These are phyloP conservation scores for Begonia masoniana DNA, from an alignment of 306 rosid species.

Conservation along the genomic window DNA sequence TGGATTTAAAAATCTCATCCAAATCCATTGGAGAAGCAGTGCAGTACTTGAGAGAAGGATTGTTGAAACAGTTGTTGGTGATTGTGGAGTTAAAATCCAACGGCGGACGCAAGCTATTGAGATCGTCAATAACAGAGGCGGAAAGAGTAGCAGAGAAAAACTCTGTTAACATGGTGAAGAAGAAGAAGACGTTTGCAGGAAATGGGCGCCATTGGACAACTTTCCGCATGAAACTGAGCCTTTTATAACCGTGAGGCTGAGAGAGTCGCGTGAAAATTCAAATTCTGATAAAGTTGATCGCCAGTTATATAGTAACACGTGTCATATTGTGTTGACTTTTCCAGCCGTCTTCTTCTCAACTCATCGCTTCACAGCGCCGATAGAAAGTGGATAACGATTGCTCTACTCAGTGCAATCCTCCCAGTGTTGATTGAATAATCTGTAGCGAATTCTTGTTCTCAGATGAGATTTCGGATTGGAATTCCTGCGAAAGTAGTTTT, in stretches of 20 bases:
- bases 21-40: slow-evolving; percentile 32
- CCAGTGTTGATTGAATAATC: too few species aligned
- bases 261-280: too few species aligned
- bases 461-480: background rate
- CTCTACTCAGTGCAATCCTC: too few species aligned
- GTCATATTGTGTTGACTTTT: too few species aligned
- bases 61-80: slow-evolving; percentile 33
- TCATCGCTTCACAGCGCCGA: too few species aligned
- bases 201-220: slow-evolving; percentile 29
- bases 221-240: background rate
- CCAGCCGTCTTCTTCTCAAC: too few species aligned
- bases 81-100: slow-evolving; percentile 53
- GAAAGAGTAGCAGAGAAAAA: slow-evolving; percentile 12
- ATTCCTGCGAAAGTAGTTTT: background rate
- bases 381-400: too few species aligned
- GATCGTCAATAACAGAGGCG: slow-evolving; percentile 55
- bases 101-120: slow-evolving; percentile 40
- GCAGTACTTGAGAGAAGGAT: slow-evolving; percentile 64
- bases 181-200: slow-evolving; percentile 15
- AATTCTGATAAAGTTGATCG: too few species aligned
- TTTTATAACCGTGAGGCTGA: too few species aligned
- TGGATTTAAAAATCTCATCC: slow-evolving; percentile 48
- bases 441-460: too few species aligned
- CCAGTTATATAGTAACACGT: too few species aligned
- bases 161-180: slow-evolving; percentile 9